Evolutionary conservation across 208 protist species (phyloP).

Genomic region (Trypanosoma melophagium): DNA sequence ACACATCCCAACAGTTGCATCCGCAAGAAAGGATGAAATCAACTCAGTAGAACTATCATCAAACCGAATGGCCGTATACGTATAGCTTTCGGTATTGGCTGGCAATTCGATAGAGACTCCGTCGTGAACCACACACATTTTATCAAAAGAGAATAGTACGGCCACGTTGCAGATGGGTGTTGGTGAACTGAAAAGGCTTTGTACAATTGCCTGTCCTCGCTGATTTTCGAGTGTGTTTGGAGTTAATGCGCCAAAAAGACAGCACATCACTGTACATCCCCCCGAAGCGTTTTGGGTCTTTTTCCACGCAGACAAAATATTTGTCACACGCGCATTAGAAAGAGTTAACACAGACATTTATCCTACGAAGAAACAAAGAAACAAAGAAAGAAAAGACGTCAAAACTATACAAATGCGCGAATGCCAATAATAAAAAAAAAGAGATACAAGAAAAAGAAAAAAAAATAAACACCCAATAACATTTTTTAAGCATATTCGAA

Average conservation of each 20-base stretch:
- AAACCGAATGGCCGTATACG: constrained; percentile 13
- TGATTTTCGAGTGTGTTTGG: constrained; percentile 80
- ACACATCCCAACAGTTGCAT: constrained; percentile 47
- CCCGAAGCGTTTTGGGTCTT: constrained; percentile 20
- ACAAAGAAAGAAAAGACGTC: constrained; percentile 7
- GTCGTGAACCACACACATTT: constrained; percentile 46
- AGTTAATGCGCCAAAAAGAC: constrained; percentile 61
- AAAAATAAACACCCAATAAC: background rate
- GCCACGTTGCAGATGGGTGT: constrained; percentile 50
- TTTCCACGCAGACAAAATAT: constrained; percentile 48
- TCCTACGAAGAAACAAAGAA: constrained; percentile 3
- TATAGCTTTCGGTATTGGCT: constrained; percentile 19
- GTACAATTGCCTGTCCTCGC: constrained; percentile 73
- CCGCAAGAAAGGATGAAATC: constrained; percentile 32
- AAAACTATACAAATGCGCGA: background rate
- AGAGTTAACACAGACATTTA: constrained; percentile 39
- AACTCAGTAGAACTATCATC: constrained; percentile 14
- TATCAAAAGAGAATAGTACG: constrained; percentile 40
- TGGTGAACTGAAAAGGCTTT: constrained; percentile 68
- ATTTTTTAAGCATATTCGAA: constrained; percentile 9
- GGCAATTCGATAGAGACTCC: constrained; percentile 30
- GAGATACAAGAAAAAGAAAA: background rate
- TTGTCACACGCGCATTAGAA: constrained; percentile 41
- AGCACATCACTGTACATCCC: constrained; percentile 48
- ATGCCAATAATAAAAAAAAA: background rate